Conservation (phyloP, 345 rosid species). For the Eucalyptus pauciflora region DNA sequence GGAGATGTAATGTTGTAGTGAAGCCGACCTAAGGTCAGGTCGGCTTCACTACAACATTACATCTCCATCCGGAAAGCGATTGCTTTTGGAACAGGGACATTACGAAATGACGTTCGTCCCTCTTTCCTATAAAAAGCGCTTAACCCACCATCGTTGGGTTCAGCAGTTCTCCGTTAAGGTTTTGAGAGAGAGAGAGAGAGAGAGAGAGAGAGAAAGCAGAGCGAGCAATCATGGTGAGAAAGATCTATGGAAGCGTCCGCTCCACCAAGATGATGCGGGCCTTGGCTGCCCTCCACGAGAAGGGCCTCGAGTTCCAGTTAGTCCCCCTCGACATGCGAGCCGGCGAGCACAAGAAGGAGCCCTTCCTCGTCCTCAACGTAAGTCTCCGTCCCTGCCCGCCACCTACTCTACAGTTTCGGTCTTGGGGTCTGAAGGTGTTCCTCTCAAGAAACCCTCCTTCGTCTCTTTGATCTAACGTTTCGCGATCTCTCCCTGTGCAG, state of each 20-base stretch:
- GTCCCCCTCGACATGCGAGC: background rate
- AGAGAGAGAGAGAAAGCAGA: rapidly evolving
- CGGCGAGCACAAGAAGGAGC: conserved; percentile 14
- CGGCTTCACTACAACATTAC: too few species aligned
- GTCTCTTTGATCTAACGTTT: conserved; percentile 23
- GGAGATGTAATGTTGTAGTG: too few species aligned
- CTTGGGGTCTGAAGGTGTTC: background rate
- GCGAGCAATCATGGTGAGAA: background rate
- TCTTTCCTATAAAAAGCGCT: too few species aligned
- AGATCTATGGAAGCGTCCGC: background rate
- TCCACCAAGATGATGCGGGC: conserved; percentile 3
- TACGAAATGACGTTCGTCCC: too few species aligned
- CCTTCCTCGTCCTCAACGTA: background rate
- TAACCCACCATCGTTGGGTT: rapidly evolving
- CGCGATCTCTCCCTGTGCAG: conserved; percentile 37
- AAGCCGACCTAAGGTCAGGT: too few species aligned
- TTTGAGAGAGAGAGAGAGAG: too few species aligned
- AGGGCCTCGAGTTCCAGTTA: conserved; percentile 12
- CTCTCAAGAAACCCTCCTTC: conserved; percentile 7
- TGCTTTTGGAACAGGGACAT: too few species aligned
- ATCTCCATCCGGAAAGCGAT: too few species aligned
- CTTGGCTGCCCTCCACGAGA: conserved; percentile 9
- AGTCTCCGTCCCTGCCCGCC: background rate
- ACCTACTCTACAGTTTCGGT: background rate
- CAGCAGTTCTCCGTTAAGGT: too few species aligned